These are phyloP conservation scores for Nicotiana otophora DNA, from an alignment of 257 asterid species.

Conservation along the genomic window DNA sequence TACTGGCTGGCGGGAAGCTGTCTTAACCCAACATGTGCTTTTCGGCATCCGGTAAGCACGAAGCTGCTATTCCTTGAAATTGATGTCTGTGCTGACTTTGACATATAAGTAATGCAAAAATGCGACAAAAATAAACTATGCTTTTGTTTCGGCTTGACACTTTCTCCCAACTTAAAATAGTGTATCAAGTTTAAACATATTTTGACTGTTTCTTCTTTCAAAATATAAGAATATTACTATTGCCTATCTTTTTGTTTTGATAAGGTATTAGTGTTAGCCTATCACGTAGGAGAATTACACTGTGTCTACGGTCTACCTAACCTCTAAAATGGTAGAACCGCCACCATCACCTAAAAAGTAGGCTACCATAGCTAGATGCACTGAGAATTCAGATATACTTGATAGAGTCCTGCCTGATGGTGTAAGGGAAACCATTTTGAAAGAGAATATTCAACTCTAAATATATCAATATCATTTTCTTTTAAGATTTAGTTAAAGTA, in stretches of 20 bases:
- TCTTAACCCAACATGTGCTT: constrained; percentile 34
- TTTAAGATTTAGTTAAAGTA: not conserved
- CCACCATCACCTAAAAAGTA: not conserved
- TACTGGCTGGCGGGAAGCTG: constrained; percentile 34
- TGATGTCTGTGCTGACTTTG: not conserved
- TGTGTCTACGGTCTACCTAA: not conserved
- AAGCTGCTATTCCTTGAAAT: not conserved
- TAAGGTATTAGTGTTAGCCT: not conserved
- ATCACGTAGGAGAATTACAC: not conserved
- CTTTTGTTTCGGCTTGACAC: not conserved
- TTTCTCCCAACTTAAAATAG: not conserved
- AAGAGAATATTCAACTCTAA: not conserved
- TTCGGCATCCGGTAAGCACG: constrained; percentile 44
- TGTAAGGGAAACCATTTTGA: not conserved
- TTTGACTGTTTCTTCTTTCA: not conserved
- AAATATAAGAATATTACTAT: not conserved
- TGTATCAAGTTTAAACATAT: not conserved
- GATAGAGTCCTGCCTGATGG: not conserved
- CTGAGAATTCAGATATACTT: not conserved
- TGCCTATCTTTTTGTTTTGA: too few relatives aligned
- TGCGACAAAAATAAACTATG: not conserved
- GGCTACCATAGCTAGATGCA: not conserved
- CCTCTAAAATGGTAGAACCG: constrained; percentile 40
- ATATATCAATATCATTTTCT: not conserved
- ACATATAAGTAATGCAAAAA: not conserved